Conservation (phyloP, 345 rosid genomes). For the Hirschfeldia incana region DNA sequence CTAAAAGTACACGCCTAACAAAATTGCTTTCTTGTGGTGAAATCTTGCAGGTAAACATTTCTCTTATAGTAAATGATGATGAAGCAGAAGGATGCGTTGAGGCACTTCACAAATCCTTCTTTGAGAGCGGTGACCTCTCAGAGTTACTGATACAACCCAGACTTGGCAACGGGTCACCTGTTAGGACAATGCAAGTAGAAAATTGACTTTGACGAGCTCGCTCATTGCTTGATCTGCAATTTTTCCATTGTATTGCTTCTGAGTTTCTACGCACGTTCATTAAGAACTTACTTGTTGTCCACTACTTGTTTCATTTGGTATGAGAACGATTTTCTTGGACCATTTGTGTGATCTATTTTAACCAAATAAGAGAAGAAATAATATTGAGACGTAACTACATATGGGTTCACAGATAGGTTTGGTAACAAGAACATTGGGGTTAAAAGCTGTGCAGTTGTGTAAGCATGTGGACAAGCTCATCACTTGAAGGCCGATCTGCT, state of each 20-base stretch:
- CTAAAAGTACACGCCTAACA: not conserved
- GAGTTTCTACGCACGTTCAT: slow-evolving; percentile 7
- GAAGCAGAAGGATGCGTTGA: slow-evolving; percentile 81
- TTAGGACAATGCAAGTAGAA: slow-evolving; percentile 40
- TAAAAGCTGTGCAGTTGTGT: slow-evolving; percentile 93
- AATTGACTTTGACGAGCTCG: slow-evolving; percentile 16
- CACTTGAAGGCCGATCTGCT: slow-evolving; percentile 89
- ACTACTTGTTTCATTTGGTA: not conserved
- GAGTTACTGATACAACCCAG: slow-evolving; percentile 42
- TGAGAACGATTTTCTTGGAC: slow-evolving; percentile 13
- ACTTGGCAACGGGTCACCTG: slow-evolving; percentile 43
- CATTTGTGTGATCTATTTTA: slow-evolving; percentile 2
- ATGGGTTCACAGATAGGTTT: slow-evolving; percentile 3
- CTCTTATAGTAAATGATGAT: slow-evolving; percentile 71
- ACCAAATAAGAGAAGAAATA: not conserved
- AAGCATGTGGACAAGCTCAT: slow-evolving; percentile 90
- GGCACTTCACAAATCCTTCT: slow-evolving; percentile 73
- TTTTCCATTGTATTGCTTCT: slow-evolving; percentile 20
- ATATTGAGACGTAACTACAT: slow-evolving; percentile 12
- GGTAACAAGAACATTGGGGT: slow-evolving; percentile 11
- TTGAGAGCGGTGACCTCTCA: slow-evolving; percentile 53
- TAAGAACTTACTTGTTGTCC: not conserved
- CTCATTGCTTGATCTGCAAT: slow-evolving; percentile 14
- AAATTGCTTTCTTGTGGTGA: not conserved
- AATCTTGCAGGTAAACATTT: slow-evolving; percentile 70